A percentile compares a stretch with the other conserved stretches of the same genome.
phyloP scores from a whole-genome alignment of 106 monocot species.

The Allium sativum region DNA sequence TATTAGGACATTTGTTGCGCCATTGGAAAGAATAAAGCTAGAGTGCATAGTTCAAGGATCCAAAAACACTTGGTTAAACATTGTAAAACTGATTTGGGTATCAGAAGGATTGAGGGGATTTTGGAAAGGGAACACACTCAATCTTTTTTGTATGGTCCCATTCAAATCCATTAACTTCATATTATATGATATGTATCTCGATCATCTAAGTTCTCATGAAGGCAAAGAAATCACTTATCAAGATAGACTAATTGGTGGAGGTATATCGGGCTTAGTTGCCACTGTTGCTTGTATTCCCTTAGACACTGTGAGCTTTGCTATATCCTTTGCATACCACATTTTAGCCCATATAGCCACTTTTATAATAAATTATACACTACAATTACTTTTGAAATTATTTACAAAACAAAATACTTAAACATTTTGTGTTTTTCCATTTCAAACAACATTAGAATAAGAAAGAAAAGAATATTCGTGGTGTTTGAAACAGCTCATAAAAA shows the following conservation, averaged over 20 bases:
- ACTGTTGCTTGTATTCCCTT: constrained; percentile 45
- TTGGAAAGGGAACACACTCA: constrained; percentile 49
- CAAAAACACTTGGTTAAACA: constrained; percentile 11
- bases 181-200: constrained; percentile 53
- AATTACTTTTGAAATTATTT: no score
- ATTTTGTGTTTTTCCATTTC: no score
- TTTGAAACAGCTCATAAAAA: no score
- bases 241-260: constrained; percentile 47
- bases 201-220: constrained; percentile 4
- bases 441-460: no score
- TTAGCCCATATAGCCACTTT: no score
- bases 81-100: constrained; percentile 19
- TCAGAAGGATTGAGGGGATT: constrained; percentile 42
- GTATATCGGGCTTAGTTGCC: constrained; percentile 33
- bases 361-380: no score
- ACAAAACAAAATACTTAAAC: no score
- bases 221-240: constrained; percentile 32
- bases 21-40: constrained; percentile 54
- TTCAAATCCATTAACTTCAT: constrained; percentile 60
- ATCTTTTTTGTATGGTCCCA: constrained; percentile 47
- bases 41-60: constrained; percentile 45
- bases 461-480: no score
- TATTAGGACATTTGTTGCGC: constrained; percentile 44
- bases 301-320: constrained; percentile 31
- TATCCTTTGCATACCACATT: no score